Conservation (phyloP, 768 basidiomycete genomes). For the Boletales sp. region DNA sequence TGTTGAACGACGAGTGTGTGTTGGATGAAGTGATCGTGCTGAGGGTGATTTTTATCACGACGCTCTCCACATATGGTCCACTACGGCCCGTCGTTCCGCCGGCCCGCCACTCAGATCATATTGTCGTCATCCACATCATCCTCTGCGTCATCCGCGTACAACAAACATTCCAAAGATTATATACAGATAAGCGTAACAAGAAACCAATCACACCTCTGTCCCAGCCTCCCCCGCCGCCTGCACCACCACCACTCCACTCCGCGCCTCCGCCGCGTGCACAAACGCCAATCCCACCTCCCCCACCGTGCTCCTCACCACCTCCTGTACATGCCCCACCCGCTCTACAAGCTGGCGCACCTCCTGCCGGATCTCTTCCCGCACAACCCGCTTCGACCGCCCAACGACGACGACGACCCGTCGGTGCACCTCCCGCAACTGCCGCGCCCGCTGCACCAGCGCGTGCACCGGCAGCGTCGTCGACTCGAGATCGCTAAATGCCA, state of each 20-base stretch:
- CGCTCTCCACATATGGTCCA: no score
- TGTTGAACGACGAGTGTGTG: neutral
- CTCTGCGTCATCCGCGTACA: no score
- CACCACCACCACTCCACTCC: constrained; percentile 62
- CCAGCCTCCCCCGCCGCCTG: constrained; percentile 46
- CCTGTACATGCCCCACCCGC: constrained; percentile 22
- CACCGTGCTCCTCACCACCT: constrained; percentile 66
- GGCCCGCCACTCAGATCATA: no score
- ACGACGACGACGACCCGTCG: constrained; percentile 59
- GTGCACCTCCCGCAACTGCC: constrained; percentile 19
- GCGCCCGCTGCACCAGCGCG: constrained; percentile 44
- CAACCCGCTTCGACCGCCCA: constrained; percentile 74
- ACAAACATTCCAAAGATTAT: neutral
- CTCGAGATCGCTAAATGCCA: constrained; percentile 51
- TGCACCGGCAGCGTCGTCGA: constrained; percentile 55
- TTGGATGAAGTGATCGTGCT: no score
- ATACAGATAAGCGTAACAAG: neutral
- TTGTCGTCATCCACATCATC: no score
- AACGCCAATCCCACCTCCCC: constrained; percentile 83
- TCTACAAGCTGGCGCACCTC: constrained; percentile 55
- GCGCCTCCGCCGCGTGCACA: constrained; percentile 55
- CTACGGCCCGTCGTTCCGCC: no score
- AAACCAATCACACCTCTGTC: constrained; percentile 1
- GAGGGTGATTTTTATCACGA: no score
- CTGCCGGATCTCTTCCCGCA: constrained; percentile 49